Evolutionary conservation across 2,329 filamentous ascomycete genomes (phyloP), one percentile per base, ranked within the genome.

Genomic region (Exophiala oligosperma): DNA sequence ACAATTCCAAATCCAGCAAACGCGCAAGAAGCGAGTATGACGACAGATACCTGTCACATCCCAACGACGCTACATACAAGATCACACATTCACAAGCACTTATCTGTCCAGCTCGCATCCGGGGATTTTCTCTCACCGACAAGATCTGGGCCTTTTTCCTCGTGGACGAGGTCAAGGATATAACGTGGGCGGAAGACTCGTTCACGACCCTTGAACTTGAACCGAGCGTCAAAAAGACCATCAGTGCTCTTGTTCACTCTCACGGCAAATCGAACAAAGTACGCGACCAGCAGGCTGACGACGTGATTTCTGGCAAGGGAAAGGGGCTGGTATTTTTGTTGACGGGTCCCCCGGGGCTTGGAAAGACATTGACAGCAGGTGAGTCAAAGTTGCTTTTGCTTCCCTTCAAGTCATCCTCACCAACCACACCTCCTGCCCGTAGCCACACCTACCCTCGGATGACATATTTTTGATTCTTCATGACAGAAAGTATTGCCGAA

Each of bases 131-230:
- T 24, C 38, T 54, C 23, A 49, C 38, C 14, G 51, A 54, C 21
- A 54, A 54, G 32, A 54, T 23, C 21, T 54, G 51, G 51, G 51
- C 51, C 21, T 24, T 47, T 4, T 54, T 54, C 28, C 51, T 46
- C 4, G 51, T 54, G 12, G 32, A 54, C 8, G 38, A 28, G n/a
- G 37, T 54, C 8, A 55, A 21, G 23, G 28, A 26, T 14, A 55
- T 29, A 21, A 23, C 17, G 23, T 55, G 40, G 38, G 29, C 14
- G 8, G 52, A 17, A 50, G 29, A 50, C 21, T 26, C 32, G 4
- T 35, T 35, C 32, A 35, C 6, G 32, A 35, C 32, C 9, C 32
- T 35, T 11, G 32, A 35, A 11, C 32, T 35, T 35, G 32, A 35
- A 11, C 32, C 32, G 6, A 35, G 32, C 32, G 32, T 35, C 32